Base-by-base conservation (phyloP, 768 basidiomycete genomes). In the Rhodotorula sphaerocarpa region DNA sequence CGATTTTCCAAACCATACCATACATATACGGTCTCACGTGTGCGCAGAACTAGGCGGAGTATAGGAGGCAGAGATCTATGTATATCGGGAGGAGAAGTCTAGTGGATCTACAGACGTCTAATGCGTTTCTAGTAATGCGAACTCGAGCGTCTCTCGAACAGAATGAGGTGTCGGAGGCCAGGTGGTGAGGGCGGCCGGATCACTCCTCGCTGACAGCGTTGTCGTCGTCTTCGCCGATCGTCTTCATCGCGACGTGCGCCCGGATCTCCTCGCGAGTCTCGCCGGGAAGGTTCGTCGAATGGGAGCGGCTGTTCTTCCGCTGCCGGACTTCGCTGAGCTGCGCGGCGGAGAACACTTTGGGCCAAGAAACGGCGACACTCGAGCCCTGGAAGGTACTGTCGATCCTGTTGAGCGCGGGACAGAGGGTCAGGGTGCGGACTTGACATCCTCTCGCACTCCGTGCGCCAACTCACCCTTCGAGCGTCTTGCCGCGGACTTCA, bases 231-330 rank as follows among this genome's bases (percentile, higher is more conserved):
- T 59, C 57, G 23, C 50, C 42, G 15, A 59, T 53, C 10, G 58
- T 31, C 50, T 52, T 20, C 50, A 59, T 27, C 58, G 44, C 31
- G 33, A 58, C 15, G 43, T 59, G 50, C 12, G 31, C 30, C 7
- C 58, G n/a, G 10, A 59, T 36, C 16, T 59, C 58, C 11, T 44
- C 58, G 18, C 58, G 42, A 31, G 50, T 53, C 58, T 59, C 58
- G 58, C 58, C 58, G 1, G 58, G 44, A 18, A 59, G 23, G 9
- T n/a, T 52, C 3, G 50, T 27, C 33, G 50, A 53, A n/a, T 53
- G 50, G 5, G 50, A 53, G 20, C 58, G 50, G 14, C 25, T 27
- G 43, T 52, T 52, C 43, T 53, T 52, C 41, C 58, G 58, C 43
- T 46, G 51, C 10, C 58, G 50, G 2, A 30, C 50, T 10, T 52